These are phyloP conservation scores for Lachnellula arida DNA, from an alignment of 2,329 filamentous ascomycete genomes.

Conservation along the genomic window DNA sequence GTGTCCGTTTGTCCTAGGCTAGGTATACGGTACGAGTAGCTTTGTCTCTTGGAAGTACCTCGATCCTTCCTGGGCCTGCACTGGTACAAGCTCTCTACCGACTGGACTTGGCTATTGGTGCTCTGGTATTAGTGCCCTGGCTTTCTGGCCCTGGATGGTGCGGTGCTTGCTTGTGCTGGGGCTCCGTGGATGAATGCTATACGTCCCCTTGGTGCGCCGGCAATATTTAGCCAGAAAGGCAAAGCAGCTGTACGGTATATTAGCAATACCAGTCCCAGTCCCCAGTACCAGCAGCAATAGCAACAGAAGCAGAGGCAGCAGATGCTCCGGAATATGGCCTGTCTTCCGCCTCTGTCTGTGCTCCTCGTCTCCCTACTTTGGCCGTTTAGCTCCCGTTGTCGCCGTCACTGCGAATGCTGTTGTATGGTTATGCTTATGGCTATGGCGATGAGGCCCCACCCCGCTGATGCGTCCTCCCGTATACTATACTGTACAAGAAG, in stretches of 20 bases:
- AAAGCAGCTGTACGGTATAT: neutral
- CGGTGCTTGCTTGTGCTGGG: neutral
- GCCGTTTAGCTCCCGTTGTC: neutral
- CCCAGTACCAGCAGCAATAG: neutral
- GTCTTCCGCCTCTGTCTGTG: neutral
- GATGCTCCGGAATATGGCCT: neutral
- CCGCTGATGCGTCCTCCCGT: neutral
- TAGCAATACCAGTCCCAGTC: no score
- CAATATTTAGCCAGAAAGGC: constrained; percentile 12
- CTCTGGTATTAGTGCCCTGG: neutral
- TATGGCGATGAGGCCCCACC: neutral
- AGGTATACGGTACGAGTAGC: no score
- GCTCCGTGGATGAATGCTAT: neutral
- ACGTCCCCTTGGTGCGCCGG: neutral
- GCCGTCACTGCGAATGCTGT: neutral
- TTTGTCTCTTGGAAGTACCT: no score
- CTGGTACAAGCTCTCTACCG: neutral
- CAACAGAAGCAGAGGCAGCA: neutral
- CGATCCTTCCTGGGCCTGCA: no score
- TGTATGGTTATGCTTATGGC: neutral
- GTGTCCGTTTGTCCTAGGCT: no score
- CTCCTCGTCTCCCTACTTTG: neutral
- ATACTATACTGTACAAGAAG: neutral
- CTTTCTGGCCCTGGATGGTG: neutral
- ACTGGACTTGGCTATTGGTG: neutral